Base-by-base conservation (phyloP, 2,329 filamentous ascomycete genomes). In the Cephalotrichum gorgonifer region DNA sequence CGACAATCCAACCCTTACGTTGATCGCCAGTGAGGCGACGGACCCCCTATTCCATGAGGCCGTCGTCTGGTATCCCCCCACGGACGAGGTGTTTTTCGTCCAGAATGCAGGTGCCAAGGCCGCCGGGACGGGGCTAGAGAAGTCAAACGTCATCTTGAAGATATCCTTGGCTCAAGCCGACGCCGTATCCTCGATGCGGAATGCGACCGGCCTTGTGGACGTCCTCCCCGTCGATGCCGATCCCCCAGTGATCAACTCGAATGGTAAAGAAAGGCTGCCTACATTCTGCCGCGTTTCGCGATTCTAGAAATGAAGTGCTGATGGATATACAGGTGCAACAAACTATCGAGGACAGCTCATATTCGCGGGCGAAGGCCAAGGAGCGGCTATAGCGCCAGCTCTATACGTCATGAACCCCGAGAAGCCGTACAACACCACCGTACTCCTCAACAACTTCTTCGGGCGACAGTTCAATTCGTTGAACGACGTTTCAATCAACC, bases 401-500 rank as follows among this genome's bases (percentile, higher is more conserved):
- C 57, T 73, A 4, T 63, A 67, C 27, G 53, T 71, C 2, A 66
- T 74, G 67, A 68, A 71, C 49, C 69, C 70, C 0, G 30, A 54
- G 14, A 62, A 64, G 15, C 74, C 74, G 0, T 75, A 75, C 57
- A 77, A 76, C 54, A 72, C 71, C 0, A 73, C 71, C 4, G 70
- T 72, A 0, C 62, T 84, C 12, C 50, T 83, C 15, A 78, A 78
- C 54, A 79, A 76, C 58, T 84, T 68, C 58, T 77, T 77, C 45
- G 78, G 79, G 17, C 71, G 77, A 3, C 68, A 74, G 38, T 83
- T 82, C 62, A 79, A 73, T 58, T 81, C 77, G 0, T 61, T 81
- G 11, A 82, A 82, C 53, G 79, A 83, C 52, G 67, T 77, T 0
- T 67, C 70, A 1, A 58, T 78, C 49, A 71, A 81, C 54, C 69